Evolutionary conservation across 345 rosid species (phyloP).

Genomic region (Euclidium syriacum): DNA sequence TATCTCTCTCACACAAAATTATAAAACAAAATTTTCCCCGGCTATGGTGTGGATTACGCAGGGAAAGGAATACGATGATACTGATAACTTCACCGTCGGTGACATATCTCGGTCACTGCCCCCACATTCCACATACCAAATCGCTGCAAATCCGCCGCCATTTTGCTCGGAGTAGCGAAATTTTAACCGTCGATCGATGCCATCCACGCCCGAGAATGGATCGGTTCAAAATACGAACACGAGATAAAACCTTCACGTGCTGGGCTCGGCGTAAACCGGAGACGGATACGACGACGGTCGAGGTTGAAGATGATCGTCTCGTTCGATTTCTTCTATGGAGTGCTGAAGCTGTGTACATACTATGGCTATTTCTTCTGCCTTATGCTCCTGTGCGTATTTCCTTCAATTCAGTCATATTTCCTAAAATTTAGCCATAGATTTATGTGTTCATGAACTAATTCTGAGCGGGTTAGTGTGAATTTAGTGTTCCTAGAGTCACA

Average conservation of each 20-base stretch:
- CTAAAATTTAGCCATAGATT: neutral
- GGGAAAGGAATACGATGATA: conserved; percentile 15
- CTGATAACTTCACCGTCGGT: conserved; percentile 26
- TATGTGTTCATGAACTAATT: neutral
- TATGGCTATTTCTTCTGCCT: conserved; percentile 93
- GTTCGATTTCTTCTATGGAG: conserved; percentile 54
- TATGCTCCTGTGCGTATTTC: conserved; percentile 62
- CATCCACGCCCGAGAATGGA: conserved; percentile 16
- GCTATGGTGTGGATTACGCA: neutral
- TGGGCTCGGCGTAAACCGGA: conserved; percentile 43
- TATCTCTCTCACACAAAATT: neutral
- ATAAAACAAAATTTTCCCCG: neutral
- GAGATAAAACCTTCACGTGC: conserved; percentile 4
- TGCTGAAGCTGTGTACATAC: conserved; percentile 72
- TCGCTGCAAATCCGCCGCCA: neutral
- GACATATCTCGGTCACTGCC: conserved; percentile 9
- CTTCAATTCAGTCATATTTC: neutral
- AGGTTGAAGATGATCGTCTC: conserved; percentile 24
- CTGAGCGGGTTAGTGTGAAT: neutral
- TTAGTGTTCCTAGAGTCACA: neutral
- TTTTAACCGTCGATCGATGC: neutral
- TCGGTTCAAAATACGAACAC: neutral
- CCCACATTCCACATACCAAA: neutral
- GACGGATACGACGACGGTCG: conserved; percentile 24
- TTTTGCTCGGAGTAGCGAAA: neutral